Evolutionary conservation across 257 asterid genomes (phyloP).

Genomic region (Solanum arcanum): DNA sequence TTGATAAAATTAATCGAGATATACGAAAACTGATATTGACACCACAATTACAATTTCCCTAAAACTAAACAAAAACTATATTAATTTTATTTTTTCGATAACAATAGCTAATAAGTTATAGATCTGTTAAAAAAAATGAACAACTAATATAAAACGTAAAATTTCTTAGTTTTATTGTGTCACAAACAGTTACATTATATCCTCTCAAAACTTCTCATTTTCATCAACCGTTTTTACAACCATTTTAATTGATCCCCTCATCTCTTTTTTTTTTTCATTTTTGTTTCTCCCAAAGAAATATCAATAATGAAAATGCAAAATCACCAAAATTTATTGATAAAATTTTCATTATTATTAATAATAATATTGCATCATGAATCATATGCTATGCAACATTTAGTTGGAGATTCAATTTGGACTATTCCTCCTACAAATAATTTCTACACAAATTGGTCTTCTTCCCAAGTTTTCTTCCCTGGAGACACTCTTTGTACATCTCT

Average conservation of each 20-base stretch:
- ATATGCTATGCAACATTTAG: constrained; percentile 13
- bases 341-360: neutral
- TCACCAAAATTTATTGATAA: neutral
- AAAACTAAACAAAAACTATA: neutral
- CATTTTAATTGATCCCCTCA: neutral
- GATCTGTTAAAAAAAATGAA: no score
- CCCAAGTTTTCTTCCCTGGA: constrained; percentile 31
- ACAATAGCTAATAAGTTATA: no score
- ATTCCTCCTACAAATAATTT: constrained; percentile 41
- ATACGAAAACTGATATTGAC: neutral
- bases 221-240: neutral
- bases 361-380: neutral
- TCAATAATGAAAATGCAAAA: neutral
- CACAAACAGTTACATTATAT: neutral
- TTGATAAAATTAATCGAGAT: neutral
- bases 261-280: neutral
- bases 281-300: neutral
- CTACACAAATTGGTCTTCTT: constrained; percentile 61
- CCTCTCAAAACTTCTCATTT: neutral
- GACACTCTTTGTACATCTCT: constrained; percentile 43
- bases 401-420: constrained; percentile 70
- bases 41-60: neutral
- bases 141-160: no score
- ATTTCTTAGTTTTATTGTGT: neutral
- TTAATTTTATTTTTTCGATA: no score